Base-by-base conservation (phyloP, 306 rosid genomes). In the Quercus rubra region DNA sequence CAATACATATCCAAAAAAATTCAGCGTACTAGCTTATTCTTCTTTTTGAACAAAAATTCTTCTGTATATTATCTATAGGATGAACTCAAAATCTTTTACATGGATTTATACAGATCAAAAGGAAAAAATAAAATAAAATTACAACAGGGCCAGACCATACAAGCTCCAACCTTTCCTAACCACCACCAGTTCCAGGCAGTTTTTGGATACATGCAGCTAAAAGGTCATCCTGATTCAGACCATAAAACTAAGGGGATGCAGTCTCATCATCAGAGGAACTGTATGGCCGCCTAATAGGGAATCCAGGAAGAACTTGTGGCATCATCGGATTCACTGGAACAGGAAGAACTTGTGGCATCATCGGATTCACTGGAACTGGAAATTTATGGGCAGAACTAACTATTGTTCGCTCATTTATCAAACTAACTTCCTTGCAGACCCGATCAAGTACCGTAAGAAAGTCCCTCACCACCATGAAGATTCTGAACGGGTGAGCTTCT, bases 401-500 rank as follows among this genome's bases (percentile, higher is more conserved):
- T 57, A 84, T 87, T 19, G 98, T 93, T 82, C 92, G 84, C 84
- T 91, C 96, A 56, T 95, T 95, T 56, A 93, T 83, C 91, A 80
- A 85, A 8, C 97, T 93, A 3, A 95, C 99, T 86, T 95, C 99
- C 85, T 90, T 95, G 87, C 99, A 95, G 17, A 95, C 98, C 43
- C 96, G 81, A 25, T 95, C 99, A 8, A 95, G 94, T 74, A 87
- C 79, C 0, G 84, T 62, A 15, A 95, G 87, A 56, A 95, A 93
- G 84, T 95, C 98, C 80, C 99, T 84, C 52, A 95, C 99, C 69
- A 95, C 98, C 92, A 87, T 73, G 89, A 93, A 95, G 77, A 95
- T 95, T 88, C 99, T 86, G 69, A 93, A 93, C 0, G 99, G 99
- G 84, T 95, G 98, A 85, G 99, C 98, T 82, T 93, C 99, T 92